Percentiles rank a stretch among this genome's conserved stretches.
Conservation (phyloP, 768 basidiomycete genomes). For the Lyophyllum shimeji region DNA sequence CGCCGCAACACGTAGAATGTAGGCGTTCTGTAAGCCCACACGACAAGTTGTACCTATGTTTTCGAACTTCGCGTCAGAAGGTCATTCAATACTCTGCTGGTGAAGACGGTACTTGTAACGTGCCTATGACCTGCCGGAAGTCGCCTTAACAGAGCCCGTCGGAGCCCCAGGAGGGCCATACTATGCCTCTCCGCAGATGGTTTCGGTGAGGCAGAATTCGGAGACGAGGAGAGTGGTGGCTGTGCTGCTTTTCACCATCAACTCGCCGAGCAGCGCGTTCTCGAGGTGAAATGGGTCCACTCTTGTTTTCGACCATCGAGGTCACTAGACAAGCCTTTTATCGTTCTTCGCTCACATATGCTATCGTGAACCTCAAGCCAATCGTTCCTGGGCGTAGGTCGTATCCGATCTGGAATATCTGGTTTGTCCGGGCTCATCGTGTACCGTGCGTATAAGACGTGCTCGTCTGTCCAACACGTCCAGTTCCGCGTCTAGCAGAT, state of each 20-base stretch:
- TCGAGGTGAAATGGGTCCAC: constrained; percentile 10
- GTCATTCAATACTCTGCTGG: background rate
- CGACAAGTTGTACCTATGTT: background rate
- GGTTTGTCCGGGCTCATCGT: background rate
- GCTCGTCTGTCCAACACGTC: constrained; percentile 56
- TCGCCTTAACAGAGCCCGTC: background rate
- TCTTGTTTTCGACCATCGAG: constrained; percentile 80
- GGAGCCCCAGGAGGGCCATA: background rate
- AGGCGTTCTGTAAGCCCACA: background rate
- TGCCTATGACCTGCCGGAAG: background rate
- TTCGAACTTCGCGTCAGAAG: background rate
- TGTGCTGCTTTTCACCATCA: background rate
- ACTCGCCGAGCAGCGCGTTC: background rate
- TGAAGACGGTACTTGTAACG: background rate
- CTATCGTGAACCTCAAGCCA: constrained; percentile 94
- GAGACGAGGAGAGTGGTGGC: background rate
- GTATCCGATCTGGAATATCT: background rate
- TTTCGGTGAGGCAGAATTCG: background rate
- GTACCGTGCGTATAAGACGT: constrained; percentile 46
- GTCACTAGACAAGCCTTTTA: constrained; percentile 79
- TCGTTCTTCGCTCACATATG: constrained; percentile 66
- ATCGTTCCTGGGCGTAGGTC: constrained; percentile 90
- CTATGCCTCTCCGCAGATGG: background rate
- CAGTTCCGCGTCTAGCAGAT: constrained; percentile 56
- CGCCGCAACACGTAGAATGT: background rate